Percentiles rank a stretch among this genome's conserved stretches.
These are phyloP conservation scores for Sugiyamaella japonica DNA, from an alignment of 1,139 yeast species.

Conservation along the genomic window DNA sequence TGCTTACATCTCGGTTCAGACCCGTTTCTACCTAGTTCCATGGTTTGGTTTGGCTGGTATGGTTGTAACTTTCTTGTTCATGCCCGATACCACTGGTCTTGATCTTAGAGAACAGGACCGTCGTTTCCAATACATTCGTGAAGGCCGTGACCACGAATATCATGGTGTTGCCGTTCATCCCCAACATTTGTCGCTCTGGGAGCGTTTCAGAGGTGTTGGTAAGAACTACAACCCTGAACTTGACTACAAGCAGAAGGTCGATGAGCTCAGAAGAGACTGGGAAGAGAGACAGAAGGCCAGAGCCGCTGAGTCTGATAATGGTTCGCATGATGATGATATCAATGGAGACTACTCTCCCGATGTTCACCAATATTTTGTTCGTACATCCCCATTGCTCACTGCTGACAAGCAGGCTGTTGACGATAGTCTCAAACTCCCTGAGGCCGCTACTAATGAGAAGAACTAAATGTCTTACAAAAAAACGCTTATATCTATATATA, in stretches of 20 bases:
- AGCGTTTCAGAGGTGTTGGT: slow-evolving; percentile 39
- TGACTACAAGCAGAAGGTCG: slow-evolving; percentile 43
- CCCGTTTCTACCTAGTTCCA: slow-evolving; percentile 42
- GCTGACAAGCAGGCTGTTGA: slow-evolving; percentile 25
- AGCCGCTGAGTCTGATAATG: slow-evolving; percentile 29
- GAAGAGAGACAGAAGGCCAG: slow-evolving; percentile 39
- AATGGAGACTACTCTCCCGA: slow-evolving; percentile 29
- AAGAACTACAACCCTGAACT: slow-evolving; percentile 42
- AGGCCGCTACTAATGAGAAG: slow-evolving; percentile 24
- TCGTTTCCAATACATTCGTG: slow-evolving; percentile 39
- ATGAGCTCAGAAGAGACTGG: slow-evolving; percentile 42
- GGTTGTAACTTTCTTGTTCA: slow-evolving; percentile 38
- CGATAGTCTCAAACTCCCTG: slow-evolving; percentile 33
- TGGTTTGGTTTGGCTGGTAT: slow-evolving; percentile 45
- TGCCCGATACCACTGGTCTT: slow-evolving; percentile 44
- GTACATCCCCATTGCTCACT: slow-evolving; percentile 39
- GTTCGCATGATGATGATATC: slow-evolving; percentile 25
- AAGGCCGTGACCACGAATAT: slow-evolving; percentile 41
- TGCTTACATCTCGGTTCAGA: slow-evolving; percentile 40
- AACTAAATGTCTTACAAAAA: neutral
- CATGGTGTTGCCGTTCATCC: slow-evolving; percentile 44
- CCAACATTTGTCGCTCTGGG: slow-evolving; percentile 41
- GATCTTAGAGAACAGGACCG: slow-evolving; percentile 44
- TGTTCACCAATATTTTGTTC: slow-evolving; percentile 40
- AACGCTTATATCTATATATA: neutral